Base-by-base conservation (phyloP, 1,284 basidiomycete genomes). In the Trametes hirsuta region DNA sequence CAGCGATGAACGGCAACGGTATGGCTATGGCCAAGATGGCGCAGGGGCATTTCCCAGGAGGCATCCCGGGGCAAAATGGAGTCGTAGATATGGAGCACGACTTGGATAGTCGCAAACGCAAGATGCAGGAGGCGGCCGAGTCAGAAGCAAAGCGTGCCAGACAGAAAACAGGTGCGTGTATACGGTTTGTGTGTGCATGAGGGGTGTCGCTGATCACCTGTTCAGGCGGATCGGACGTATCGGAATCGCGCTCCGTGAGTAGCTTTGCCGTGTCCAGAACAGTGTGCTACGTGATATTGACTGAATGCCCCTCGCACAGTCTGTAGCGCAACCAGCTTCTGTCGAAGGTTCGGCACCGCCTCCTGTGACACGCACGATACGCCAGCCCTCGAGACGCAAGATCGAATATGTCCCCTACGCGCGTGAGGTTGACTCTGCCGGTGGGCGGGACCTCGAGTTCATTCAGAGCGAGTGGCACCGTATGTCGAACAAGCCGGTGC, bases 391-490 rank as follows among this genome's bases (percentile, higher is more conserved):
- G 24, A 85, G 94, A 60, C 89, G 92, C 69, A 93, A 91, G 76
- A 92, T 98, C 67, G 93, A 95, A 77, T 99, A 98, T 72, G 80
- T 91, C 25, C 97, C 97, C 0, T 78, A 94, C 15, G 84, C 85
- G 10, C 86, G 92, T 25, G 88, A 91, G 58, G 74, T 93, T 30
- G 86, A 91, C n/a, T 89, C 88, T 0, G 81, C 87, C 60, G 95
- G 94, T 35, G 96, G 96, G 12, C 89, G 95, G 70, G 93, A 98
- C 72, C 72, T 95, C 21, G 81, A 86, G 52, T 66, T 77, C n/a
- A 75, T 95, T 56, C 87, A 94, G 66, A 79, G 82, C 14, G 88
- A 93, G 68, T 79, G 86, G 41, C 74, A 77, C 15, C 81, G 78
- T 9, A 68, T 79, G 24, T 70, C 80, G 54, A 82, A 79, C 59